Evolutionary conservation across 345 rosid genomes (phyloP).

Genomic region (Moricandia arvensis): DNA sequence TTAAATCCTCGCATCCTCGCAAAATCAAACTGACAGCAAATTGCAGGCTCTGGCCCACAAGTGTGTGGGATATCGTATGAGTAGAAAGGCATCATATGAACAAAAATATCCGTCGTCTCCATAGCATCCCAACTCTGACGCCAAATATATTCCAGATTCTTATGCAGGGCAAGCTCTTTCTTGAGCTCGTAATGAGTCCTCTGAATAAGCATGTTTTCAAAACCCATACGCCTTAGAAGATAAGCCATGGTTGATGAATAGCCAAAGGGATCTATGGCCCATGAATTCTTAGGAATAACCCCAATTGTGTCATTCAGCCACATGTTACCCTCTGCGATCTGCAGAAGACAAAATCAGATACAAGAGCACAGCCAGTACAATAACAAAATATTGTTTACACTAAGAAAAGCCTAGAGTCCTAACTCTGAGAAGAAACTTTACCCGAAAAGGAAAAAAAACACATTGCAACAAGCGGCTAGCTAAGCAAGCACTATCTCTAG

Average conservation of each 20-base stretch:
- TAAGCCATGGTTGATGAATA: conserved; percentile 98
- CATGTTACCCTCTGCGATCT: conserved; percentile 93
- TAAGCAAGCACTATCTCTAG: not conserved
- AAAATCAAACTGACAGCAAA: conserved; percentile 98
- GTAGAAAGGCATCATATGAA: conserved; percentile 99
- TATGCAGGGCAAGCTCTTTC: conserved; percentile 88
- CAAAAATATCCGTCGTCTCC: conserved; percentile 92
- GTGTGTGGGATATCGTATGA: conserved; percentile 98
- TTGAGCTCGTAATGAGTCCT: conserved; percentile 98
- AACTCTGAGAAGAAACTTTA: not conserved
- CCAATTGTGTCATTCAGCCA: conserved; percentile 96
- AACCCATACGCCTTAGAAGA: conserved; percentile 96
- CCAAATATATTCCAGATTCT: conserved; percentile 91
- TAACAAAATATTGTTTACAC: not conserved
- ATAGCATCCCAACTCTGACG: conserved; percentile 96
- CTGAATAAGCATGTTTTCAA: conserved; percentile 98
- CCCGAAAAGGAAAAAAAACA: conserved; percentile 12
- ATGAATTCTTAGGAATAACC: conserved; percentile 84
- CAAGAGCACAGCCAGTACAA: not conserved
- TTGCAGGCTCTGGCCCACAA: conserved; percentile 98
- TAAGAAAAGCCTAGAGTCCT: not conserved
- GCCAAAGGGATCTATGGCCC: conserved; percentile 99
- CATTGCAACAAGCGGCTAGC: conserved; percentile 7
- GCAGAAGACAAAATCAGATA: conserved; percentile 25
- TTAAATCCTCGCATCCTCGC: conserved; percentile 61